These are phyloP conservation scores for Peronospora farinosa DNA, from an alignment of 352 stramenopile species.

Conservation along the genomic window DNA sequence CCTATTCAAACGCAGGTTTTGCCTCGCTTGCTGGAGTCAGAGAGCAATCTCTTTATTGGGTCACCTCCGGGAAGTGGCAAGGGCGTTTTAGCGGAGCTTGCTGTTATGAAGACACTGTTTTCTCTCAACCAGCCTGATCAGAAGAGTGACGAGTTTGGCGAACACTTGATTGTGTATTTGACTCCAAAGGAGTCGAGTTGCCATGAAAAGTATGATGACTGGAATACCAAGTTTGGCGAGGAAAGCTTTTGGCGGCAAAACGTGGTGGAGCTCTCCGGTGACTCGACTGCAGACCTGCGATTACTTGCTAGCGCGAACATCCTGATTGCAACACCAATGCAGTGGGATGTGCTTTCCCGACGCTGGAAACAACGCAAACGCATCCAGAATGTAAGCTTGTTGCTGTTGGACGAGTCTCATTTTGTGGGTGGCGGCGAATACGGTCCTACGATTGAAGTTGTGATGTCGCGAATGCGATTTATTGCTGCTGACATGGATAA, in stretches of 20 bases:
- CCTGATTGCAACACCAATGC: slow-evolving; percentile 89
- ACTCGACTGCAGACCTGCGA: slow-evolving; percentile 89
- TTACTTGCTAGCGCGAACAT: slow-evolving; percentile 89
- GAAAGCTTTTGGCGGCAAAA: slow-evolving; percentile 72
- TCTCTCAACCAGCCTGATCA: slow-evolving; percentile 46
- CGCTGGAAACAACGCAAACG: slow-evolving; percentile 96
- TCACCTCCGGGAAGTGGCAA: slow-evolving; percentile 94
- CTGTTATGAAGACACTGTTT: slow-evolving; percentile 90
- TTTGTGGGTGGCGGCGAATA: slow-evolving; percentile 90
- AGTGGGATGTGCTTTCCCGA: slow-evolving; percentile 95
- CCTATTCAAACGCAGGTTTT: slow-evolving; percentile 98
- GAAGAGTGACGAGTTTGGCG: slow-evolving; percentile 53
- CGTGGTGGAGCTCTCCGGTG: slow-evolving; percentile 91
- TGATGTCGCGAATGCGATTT: slow-evolving; percentile 97
- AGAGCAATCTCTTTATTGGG: slow-evolving; percentile 93
- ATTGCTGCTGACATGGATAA: slow-evolving; percentile 89
- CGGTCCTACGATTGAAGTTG: slow-evolving; percentile 93
- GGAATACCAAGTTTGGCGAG: slow-evolving; percentile 78
- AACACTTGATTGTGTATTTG: slow-evolving; percentile 91
- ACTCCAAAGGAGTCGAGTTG: slow-evolving; percentile 82
- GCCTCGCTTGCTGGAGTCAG: slow-evolving; percentile 92
- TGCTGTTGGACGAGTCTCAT: slow-evolving; percentile 97
- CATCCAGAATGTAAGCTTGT: slow-evolving; percentile 90
- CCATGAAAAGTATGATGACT: slow-evolving; percentile 72
- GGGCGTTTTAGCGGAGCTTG: slow-evolving; percentile 91